Percentiles rank a stretch among this genome's conserved stretches.
Conservation (phyloP, 495 filamentous ascomycete species). For the Penicillium tannophilum region DNA sequence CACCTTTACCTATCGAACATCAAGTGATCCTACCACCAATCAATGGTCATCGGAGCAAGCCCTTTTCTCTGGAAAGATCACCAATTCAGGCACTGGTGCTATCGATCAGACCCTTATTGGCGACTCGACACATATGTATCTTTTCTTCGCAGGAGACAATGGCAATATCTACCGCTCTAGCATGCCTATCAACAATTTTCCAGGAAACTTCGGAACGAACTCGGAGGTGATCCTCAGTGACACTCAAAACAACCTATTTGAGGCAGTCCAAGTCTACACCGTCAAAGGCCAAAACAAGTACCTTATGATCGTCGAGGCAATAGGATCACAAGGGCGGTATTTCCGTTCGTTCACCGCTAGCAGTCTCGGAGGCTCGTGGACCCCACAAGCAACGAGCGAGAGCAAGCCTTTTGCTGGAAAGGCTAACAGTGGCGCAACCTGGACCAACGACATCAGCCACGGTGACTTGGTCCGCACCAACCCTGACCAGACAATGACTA, state of each 20-base stretch:
- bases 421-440: constrained; percentile 61
- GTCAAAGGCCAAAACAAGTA: constrained; percentile 52
- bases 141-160: not conserved
- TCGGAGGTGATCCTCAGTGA: not conserved
- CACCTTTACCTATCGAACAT: constrained; percentile 60
- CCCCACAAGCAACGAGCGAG: constrained; percentile 52
- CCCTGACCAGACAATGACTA: constrained; percentile 57
- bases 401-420: constrained; percentile 60
- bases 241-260: not conserved
- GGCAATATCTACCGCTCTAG: not conserved
- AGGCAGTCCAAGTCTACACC: not conserved
- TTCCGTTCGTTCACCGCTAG: constrained; percentile 65
- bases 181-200: not conserved
- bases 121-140: constrained; percentile 11
- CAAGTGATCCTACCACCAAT: constrained; percentile 56
- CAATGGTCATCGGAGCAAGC: constrained; percentile 55
- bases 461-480: constrained; percentile 58
- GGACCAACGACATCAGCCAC: constrained; percentile 67
- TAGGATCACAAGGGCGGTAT: constrained; percentile 58
- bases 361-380: constrained; percentile 57
- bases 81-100: constrained; percentile 46
- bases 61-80: constrained; percentile 58
- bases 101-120: constrained; percentile 53
- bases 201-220: not conserved
- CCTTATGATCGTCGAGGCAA: constrained; percentile 66